Evolutionary conservation across 169 alveolate species (phyloP).

Genomic region (Theileria parva): DNA sequence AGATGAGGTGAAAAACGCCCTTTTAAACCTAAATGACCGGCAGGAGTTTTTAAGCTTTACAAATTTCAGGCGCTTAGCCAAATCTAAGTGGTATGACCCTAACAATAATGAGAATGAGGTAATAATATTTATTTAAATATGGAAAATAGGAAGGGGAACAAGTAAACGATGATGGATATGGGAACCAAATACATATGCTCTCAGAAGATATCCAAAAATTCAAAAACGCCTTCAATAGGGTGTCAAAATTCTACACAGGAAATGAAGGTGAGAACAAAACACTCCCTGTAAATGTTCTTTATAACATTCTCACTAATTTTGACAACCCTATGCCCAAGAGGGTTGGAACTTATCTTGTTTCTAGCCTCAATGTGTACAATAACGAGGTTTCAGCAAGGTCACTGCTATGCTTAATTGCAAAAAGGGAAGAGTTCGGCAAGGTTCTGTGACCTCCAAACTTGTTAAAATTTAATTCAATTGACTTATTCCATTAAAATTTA

Average conservation of each 20-base stretch:
- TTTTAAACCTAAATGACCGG: neutral
- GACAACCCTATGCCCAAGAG: slow-evolving; percentile 33
- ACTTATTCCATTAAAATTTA: neutral
- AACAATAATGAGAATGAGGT: neutral
- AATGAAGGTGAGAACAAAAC: neutral
- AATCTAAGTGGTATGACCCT: slow-evolving; percentile 34
- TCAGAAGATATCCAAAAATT: slow-evolving; percentile 6
- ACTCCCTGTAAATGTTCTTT: slow-evolving; percentile 18
- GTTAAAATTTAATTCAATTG: neutral
- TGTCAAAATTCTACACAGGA: slow-evolving; percentile 14
- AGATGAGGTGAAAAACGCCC: slow-evolving; percentile 24
- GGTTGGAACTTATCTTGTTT: slow-evolving; percentile 4
- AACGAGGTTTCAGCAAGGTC: slow-evolving; percentile 41
- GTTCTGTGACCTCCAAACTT: neutral
- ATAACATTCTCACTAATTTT: slow-evolving; percentile 18
- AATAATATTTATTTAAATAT: neutral
- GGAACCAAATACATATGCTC: neutral
- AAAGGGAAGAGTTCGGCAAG: slow-evolving; percentile 5
- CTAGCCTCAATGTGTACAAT: slow-evolving; percentile 20
- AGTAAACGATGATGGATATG: slow-evolving; percentile 5
- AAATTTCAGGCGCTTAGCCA: slow-evolving; percentile 42
- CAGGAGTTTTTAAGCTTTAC: slow-evolving; percentile 3
- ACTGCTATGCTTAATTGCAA: slow-evolving; percentile 27
- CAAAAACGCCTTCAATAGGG: slow-evolving; percentile 20
- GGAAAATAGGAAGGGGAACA: neutral